phyloP scores from a whole-genome alignment of 1,284 basidiomycete genomes.

The Ceratobasidium sp. region DNA sequence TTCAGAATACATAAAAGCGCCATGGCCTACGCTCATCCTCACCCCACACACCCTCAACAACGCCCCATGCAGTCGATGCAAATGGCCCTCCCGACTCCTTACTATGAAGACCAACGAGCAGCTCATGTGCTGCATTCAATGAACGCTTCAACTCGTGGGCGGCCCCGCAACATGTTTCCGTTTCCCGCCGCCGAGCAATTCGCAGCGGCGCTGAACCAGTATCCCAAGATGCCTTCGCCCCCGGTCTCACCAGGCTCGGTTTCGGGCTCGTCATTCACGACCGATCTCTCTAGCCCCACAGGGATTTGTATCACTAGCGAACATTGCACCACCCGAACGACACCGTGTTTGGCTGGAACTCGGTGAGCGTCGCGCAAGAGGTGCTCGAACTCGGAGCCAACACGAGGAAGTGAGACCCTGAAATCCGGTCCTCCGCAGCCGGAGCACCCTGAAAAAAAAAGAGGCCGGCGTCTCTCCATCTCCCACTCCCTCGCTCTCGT shows the following conservation, averaged over 20 bases:
- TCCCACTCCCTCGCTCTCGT: conserved; percentile 31
- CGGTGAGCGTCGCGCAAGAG: not conserved
- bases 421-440: not conserved
- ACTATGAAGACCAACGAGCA: conserved; percentile 20
- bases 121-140: conserved; percentile 8
- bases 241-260: conserved; percentile 12
- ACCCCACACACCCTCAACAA: conserved; percentile 6
- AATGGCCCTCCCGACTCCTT: conserved; percentile 19
- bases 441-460: conserved; percentile 25
- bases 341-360: conserved; percentile 32
- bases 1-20: not conserved
- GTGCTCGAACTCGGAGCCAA: not conserved
- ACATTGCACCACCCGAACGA: conserved; percentile 24
- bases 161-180: not conserved
- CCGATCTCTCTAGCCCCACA: not conserved
- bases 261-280: conserved; percentile 10
- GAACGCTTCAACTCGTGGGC: not conserved
- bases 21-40: not conserved
- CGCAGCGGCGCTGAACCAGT: not conserved
- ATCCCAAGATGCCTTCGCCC: conserved; percentile 15
- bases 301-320: conserved; percentile 18
- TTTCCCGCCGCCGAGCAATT: not conserved
- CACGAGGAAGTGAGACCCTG: not conserved
- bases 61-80: conserved; percentile 7
- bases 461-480: conserved; percentile 27